Evolutionary conservation across 1,139 yeast species (phyloP).

Genomic region (Geotrichum restrictum): DNA sequence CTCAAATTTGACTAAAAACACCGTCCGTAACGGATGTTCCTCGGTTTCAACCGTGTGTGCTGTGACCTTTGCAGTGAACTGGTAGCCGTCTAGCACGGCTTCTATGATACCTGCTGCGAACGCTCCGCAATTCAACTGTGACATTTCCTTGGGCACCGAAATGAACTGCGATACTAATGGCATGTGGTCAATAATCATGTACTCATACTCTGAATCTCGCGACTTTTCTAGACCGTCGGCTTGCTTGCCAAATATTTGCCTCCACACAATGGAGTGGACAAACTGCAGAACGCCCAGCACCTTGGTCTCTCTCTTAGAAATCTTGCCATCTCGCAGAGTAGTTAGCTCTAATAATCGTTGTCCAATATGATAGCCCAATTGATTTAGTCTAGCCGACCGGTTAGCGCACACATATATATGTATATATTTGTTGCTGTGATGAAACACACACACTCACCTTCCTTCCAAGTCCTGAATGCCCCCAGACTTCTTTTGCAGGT

Average conservation of each 20-base stretch:
- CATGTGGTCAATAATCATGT: slow-evolving; percentile 70
- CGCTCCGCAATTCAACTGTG: slow-evolving; percentile 76
- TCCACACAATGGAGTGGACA: slow-evolving; percentile 81
- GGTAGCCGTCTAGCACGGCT: slow-evolving; percentile 78
- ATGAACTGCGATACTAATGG: slow-evolving; percentile 77
- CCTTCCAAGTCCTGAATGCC: slow-evolving; percentile 77
- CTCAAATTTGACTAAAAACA: slow-evolving; percentile 70
- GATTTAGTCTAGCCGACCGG: slow-evolving; percentile 50
- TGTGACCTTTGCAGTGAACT: slow-evolving; percentile 76
- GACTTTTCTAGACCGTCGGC: slow-evolving; percentile 89
- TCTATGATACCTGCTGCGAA: slow-evolving; percentile 89
- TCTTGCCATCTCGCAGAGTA: slow-evolving; percentile 62
- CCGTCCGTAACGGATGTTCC: slow-evolving; percentile 65
- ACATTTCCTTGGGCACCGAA: slow-evolving; percentile 74
- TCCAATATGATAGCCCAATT: slow-evolving; percentile 72
- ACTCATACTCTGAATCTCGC: slow-evolving; percentile 76
- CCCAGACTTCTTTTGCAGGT: slow-evolving; percentile 58
- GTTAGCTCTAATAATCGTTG: slow-evolving; percentile 55
- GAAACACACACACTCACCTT: slow-evolving; percentile 22
- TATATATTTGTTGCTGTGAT: too few species aligned
- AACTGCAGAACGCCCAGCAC: slow-evolving; percentile 79
- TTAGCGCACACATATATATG: neutral
- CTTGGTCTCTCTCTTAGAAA: slow-evolving; percentile 64
- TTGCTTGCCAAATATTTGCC: slow-evolving; percentile 67
- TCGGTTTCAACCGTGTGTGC: slow-evolving; percentile 81